These are phyloP conservation scores for Lasiodiplodia hormozganensis DNA, from an alignment of 2,329 filamentous ascomycete species.

Conservation along the genomic window DNA sequence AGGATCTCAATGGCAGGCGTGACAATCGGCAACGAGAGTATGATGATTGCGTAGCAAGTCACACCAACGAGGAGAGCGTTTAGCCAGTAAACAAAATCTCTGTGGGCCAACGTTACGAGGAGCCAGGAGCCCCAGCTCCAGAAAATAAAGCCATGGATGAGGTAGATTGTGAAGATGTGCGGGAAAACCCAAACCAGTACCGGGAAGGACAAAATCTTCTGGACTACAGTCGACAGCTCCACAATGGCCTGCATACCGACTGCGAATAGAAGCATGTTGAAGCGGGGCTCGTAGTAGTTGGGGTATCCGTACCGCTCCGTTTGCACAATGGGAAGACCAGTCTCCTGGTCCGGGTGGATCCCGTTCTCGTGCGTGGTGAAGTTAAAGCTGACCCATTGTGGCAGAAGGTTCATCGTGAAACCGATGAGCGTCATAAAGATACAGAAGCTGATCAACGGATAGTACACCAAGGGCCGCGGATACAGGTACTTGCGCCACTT, in stretches of 20 bases:
- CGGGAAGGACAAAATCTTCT: slow-evolving; percentile 51
- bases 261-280: slow-evolving; percentile 54
- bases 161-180: slow-evolving; percentile 59
- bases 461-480: slow-evolving; percentile 44
- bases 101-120: slow-evolving; percentile 42
- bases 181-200: slow-evolving; percentile 53
- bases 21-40: slow-evolving; percentile 43
- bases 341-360: slow-evolving; percentile 51
- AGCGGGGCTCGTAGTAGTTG: slow-evolving; percentile 52
- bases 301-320: slow-evolving; percentile 49
- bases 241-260: slow-evolving; percentile 47
- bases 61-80: slow-evolving; percentile 46
- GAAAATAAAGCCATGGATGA: slow-evolving; percentile 58
- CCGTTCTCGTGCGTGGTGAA: slow-evolving; percentile 50
- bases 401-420: slow-evolving; percentile 48
- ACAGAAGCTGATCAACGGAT: slow-evolving; percentile 44
- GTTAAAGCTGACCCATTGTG: slow-evolving; percentile 46
- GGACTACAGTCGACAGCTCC: slow-evolving; percentile 44
- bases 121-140: slow-evolving; percentile 50
- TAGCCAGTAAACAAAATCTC: slow-evolving; percentile 42
- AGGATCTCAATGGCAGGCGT: slow-evolving; percentile 49
- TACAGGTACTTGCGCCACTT: slow-evolving; percentile 51
- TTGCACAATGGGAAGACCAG: slow-evolving; percentile 46
- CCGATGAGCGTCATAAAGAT: slow-evolving; percentile 40
- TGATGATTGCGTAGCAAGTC: slow-evolving; percentile 45